Base-by-base conservation (phyloP, 352 stramenopile genomes). In the Globisporangium spiculum region DNA sequence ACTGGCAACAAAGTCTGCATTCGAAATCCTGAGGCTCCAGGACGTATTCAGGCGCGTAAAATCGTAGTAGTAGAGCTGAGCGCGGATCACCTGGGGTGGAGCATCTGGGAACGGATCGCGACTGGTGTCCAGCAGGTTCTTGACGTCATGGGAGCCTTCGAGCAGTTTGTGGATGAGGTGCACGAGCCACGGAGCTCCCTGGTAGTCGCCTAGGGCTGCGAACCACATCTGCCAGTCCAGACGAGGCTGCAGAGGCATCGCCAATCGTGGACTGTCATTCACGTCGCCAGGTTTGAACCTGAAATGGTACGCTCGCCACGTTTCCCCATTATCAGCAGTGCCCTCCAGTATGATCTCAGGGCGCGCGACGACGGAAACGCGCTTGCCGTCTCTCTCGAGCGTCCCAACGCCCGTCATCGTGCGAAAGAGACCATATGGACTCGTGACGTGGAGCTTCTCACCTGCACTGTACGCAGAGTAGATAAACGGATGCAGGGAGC, bases 181-280 rank as follows among this genome's bases (percentile, higher is more conserved):
- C 26, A 98, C 75, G 7, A 97, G 70, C 93, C 92, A 98, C 36
- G 90, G 85, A 22, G 92, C 83, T 26, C 89, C 67, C 30, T 96
- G 78, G 67, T 96, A 95, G 38, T 76, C 78, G 0, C 81, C 81
- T 3, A 98, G 68, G 0, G 93, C 90, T 8, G 91, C 94, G 73
- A 98, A 98, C 89, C 91, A 97, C 90, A 98, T 96, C 71, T 96
- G 88, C 92, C 93, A 98, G 62, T 98, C 93, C 44, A 98, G 74
- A 57, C 92, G 80, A 20, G 92, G 90, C 20, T 87, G 76, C 50
- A 86, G 76, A 9, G 81, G 81, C 18, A 74, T 71, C n/a, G 71
- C 69, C 2, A 84, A 10, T 5, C 66, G 64, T 68, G 91, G 81
- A 9, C 65, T 38, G 0, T 36, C 48, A 44, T 55, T 41, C 30